Base-by-base conservation (phyloP, 331 rosid genomes). In the Telfairia occidentalis region DNA sequence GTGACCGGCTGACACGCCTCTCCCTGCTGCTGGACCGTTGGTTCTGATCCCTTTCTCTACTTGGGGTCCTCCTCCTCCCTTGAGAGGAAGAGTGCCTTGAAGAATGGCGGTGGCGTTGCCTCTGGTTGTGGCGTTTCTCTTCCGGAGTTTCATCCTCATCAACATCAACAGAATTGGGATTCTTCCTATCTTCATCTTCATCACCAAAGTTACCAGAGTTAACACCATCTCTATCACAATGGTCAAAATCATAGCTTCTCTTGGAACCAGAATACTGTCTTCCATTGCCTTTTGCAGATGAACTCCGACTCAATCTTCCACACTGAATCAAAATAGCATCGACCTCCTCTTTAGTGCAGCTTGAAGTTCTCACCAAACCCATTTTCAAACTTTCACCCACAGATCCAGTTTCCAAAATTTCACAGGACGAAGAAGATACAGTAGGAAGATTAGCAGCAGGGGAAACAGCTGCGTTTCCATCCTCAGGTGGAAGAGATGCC, bases 321-420 rank as follows among this genome's bases (percentile, higher is more conserved):
- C 99, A 92, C 78, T 92, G 99, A 26, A 95, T 87, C 5, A 95
- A 84, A 78, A 95, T 95, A 37, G 96, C 99, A 76, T 95, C 99
- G 43, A 92, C 92, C 71, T 95, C 97, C 74, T 94, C 97, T 34
- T 90, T 92, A 3, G 94, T 91, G 80, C 97, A 91, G 89, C 96
- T 95, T 12, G 92, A 89, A 38, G 97, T 90, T 83, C 93, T 86
- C 67, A 87, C 92, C 30, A 87, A 90, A 15, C 70, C 78, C 50
- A 57, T 64, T 8, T 85, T 86, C 54, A 73, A 67, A 75, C 53
- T 80, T 30, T 71, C 76, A 0, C 59, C 60, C 40, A 74, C 77
- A 40, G 71, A 19, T 15, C 71, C 77, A 49, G 86, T 71, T 30
- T 82, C 77, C 2, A 80, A 3, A 73, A 63, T 79, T 73, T 89